Evolutionary conservation across 2,329 filamentous ascomycete species (phyloP).

Genomic region (Fusarium sp.): DNA sequence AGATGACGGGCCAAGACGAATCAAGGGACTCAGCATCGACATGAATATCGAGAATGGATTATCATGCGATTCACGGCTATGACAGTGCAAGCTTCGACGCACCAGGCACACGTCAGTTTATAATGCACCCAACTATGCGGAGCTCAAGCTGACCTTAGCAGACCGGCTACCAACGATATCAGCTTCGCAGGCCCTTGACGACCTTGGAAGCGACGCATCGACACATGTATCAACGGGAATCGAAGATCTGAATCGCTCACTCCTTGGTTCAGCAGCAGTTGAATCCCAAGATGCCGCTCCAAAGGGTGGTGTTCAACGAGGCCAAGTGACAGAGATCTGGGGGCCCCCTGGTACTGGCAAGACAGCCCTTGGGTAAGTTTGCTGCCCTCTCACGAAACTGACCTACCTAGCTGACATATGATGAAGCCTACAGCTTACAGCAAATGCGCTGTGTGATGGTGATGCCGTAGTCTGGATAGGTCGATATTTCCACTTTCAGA

Average conservation of each 20-base stretch:
- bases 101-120: conserved; percentile 61
- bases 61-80: conserved; percentile 68
- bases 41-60: conserved; percentile 61
- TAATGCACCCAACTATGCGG: background rate
- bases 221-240: conserved; percentile 68
- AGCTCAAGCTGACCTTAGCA: conserved; percentile 50
- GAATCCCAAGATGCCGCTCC: conserved; percentile 26
- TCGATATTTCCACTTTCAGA: conserved; percentile 56
- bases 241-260: conserved; percentile 60
- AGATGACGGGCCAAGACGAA: conserved; percentile 10
- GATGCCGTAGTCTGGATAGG: conserved; percentile 84
- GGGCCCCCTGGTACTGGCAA: conserved; percentile 89
- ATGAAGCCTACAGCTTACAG: conserved; percentile 76
- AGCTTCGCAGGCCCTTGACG: conserved; percentile 76
- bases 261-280: conserved; percentile 46
- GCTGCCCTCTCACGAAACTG: conserved; percentile 18
- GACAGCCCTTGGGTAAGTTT: conserved; percentile 79
- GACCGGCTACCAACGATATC: conserved; percentile 82
- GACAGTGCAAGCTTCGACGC: conserved; percentile 71
- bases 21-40: conserved; percentile 25
- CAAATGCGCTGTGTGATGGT: conserved; percentile 69
- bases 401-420: conserved; percentile 22
- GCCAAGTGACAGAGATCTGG: conserved; percentile 87
- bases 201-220: conserved; percentile 63
- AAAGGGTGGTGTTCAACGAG: conserved; percentile 73